These are phyloP conservation scores for Bruguiera sexangula DNA, from an alignment of 345 rosid species.

Conservation along the genomic window DNA sequence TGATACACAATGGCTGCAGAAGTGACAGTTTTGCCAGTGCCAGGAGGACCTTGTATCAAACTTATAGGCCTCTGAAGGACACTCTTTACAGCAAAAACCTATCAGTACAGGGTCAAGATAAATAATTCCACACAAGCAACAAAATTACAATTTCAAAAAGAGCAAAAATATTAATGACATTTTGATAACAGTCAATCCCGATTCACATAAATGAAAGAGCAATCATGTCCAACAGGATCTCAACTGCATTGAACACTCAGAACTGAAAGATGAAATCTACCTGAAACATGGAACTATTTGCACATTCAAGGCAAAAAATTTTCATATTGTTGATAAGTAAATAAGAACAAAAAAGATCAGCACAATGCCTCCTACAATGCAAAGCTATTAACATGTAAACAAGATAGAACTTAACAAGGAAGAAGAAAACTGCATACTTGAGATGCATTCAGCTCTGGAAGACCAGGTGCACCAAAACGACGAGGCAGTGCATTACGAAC, in stretches of 20 bases:
- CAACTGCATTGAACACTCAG: not conserved
- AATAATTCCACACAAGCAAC: not conserved
- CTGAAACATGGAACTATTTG: not conserved
- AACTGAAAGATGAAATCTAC: not conserved
- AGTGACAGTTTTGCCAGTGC: slow-evolving; percentile 99
- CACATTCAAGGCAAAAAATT: not conserved
- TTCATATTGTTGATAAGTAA: not conserved
- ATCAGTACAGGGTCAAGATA: slow-evolving; percentile 1
- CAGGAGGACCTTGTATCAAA: slow-evolving; percentile 99
- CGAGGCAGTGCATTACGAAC: slow-evolving; percentile 90
- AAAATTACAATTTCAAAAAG: not conserved
- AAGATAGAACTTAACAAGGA: not conserved
- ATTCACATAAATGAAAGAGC: not conserved
- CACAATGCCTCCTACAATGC: not conserved
- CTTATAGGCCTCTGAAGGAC: slow-evolving; percentile 98
- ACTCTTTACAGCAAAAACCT: slow-evolving; percentile 98
- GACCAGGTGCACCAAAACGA: slow-evolving; percentile 98
- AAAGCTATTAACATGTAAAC: not conserved
- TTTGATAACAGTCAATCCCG: not conserved
- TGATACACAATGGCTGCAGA: slow-evolving; percentile 99
- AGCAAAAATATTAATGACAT: not conserved
- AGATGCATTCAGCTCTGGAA: slow-evolving; percentile 98
- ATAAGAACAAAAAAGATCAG: not conserved
- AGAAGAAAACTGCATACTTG: slow-evolving; percentile 45
- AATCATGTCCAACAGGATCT: not conserved